Conservation (phyloP, 257 asterid species). For the Cinchona pubescens region DNA sequence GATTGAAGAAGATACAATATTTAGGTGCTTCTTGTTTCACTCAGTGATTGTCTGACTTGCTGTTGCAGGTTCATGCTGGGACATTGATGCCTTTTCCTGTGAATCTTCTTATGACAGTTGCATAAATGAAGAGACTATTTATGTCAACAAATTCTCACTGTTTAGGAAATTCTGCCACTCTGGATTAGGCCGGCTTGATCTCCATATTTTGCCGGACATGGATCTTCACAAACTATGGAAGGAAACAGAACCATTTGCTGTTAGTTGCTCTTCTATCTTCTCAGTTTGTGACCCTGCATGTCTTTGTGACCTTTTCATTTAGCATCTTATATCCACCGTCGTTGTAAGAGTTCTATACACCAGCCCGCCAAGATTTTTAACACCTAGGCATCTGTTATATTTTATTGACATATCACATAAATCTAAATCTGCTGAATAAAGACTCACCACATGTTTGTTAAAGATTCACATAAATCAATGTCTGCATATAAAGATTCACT, state of each 20-base stretch:
- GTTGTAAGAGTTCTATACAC: not conserved
- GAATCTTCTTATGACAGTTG: slow-evolving; percentile 25
- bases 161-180: slow-evolving; percentile 66
- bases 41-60: slow-evolving; percentile 8
- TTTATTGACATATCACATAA: no score
- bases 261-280: slow-evolving; percentile 36
- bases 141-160: slow-evolving; percentile 42
- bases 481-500: no score
- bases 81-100: slow-evolving; percentile 21
- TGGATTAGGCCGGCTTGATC: slow-evolving; percentile 64
- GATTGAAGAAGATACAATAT: not conserved
- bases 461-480: no score
- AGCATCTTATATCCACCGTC: not conserved
- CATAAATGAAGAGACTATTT: slow-evolving; percentile 22
- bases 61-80: slow-evolving; percentile 42
- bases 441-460: no score
- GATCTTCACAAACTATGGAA: slow-evolving; percentile 57
- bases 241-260: slow-evolving; percentile 56
- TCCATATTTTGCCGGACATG: slow-evolving; percentile 43
- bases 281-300: not conserved
- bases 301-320: not conserved
- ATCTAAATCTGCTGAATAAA: no score
- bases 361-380: not conserved
- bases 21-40: not conserved
- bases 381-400: no score